Percentiles rank a stretch among this genome's conserved stretches.
Conservation (phyloP, 257 asterid species). For the Ophiorrhiza pumila region DNA sequence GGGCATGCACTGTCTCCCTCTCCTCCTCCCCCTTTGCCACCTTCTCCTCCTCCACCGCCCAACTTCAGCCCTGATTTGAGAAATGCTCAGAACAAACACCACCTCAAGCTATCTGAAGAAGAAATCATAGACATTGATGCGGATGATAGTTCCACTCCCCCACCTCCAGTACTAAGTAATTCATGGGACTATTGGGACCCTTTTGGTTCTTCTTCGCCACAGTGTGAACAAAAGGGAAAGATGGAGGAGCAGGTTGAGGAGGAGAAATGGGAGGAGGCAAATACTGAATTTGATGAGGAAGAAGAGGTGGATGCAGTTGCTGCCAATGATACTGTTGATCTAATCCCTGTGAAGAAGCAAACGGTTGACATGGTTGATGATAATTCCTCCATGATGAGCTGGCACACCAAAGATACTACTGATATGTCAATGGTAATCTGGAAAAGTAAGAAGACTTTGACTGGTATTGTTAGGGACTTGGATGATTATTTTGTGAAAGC, state of each 20-base stretch:
- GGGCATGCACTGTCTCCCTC: constrained; percentile 56
- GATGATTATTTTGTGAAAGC: constrained; percentile 79
- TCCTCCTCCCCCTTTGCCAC: constrained; percentile 65
- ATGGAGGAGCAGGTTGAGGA: constrained; percentile 42
- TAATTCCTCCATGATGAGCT: constrained; percentile 46
- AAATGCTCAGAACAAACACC: constrained; percentile 24
- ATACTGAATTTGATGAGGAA: constrained; percentile 52
- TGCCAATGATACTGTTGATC: constrained; percentile 21
- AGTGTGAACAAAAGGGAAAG: constrained; percentile 26
- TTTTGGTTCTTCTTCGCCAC: constrained; percentile 42
- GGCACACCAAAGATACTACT: constrained; percentile 46
- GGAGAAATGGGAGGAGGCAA: constrained; percentile 69
- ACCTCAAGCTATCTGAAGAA: constrained; percentile 23
- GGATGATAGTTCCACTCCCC: constrained; percentile 43
- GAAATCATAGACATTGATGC: constrained; percentile 49
- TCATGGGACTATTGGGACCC: constrained; percentile 71
- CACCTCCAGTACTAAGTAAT: constrained; percentile 51
- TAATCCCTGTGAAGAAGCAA: constrained; percentile 27
- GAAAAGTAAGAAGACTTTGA: constrained; percentile 52
- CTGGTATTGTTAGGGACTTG: constrained; percentile 53
- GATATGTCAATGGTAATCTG: constrained; percentile 71
- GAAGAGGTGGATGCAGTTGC: constrained; percentile 31
- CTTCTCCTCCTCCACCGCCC: constrained; percentile 81
- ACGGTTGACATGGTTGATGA: constrained; percentile 43
- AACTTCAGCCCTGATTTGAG: constrained; percentile 64